phyloP scores from a whole-genome alignment of 1,284 basidiomycete species.

The Sphagnurus paluster region DNA sequence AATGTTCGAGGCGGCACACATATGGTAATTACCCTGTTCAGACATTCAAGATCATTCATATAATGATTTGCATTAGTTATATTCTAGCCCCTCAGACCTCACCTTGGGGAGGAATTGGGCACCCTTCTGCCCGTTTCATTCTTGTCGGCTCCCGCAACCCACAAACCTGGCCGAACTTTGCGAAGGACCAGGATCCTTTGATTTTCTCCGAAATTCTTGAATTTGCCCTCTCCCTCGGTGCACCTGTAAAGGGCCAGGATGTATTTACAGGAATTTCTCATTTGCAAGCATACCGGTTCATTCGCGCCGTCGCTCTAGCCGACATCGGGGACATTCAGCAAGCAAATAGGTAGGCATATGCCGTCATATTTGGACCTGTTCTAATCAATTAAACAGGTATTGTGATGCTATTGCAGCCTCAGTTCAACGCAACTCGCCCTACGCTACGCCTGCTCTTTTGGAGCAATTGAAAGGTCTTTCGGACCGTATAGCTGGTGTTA shows the following conservation, averaged over 20 bases:
- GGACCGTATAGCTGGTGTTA: conserved; percentile 80
- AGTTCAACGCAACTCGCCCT: conserved; percentile 66
- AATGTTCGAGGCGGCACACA: conserved; percentile 86
- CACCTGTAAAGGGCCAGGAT: conserved; percentile 84
- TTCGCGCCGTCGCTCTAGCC: conserved; percentile 77
- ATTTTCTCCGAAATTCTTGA: conserved; percentile 93
- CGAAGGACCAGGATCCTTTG: conserved; percentile 76
- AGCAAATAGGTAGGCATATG: conserved; percentile 71
- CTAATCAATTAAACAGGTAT: conserved; percentile 58
- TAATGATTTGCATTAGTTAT: conserved; percentile 55
- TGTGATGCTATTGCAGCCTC: conserved; percentile 87
- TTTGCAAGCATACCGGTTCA: conserved; percentile 86
- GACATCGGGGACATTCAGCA: conserved; percentile 76
- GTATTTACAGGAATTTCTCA: conserved; percentile 81
- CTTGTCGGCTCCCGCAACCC: conserved; percentile 70
- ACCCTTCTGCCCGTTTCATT: conserved; percentile 60
- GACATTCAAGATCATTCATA: conserved; percentile 2
- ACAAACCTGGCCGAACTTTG: conserved; percentile 49
- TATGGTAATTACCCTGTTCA: conserved; percentile 59
- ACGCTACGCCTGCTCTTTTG: conserved; percentile 65
- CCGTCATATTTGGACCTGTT: neutral
- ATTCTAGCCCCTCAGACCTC: conserved; percentile 86
- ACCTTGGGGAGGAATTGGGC: conserved; percentile 67
- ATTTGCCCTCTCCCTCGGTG: conserved; percentile 81
- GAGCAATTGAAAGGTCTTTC: conserved; percentile 81